Base-by-base conservation (phyloP, 2,329 filamentous ascomycete genomes). In the Cladosporium sp. region DNA sequence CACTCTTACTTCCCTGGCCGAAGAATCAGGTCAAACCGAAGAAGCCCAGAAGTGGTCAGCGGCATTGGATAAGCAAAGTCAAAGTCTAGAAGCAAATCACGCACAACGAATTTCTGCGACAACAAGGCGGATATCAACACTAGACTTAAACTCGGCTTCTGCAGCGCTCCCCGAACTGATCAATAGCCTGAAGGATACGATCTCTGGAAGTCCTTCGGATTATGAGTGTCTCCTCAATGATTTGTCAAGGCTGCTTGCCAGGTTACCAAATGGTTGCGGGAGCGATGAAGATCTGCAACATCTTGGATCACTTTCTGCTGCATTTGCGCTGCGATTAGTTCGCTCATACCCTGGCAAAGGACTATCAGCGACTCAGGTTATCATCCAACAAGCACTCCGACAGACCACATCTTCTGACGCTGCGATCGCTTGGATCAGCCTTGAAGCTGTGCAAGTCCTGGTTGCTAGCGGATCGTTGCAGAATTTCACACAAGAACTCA, bases 391-490 rank as follows among this genome's bases (percentile, higher is more conserved):
- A 21, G 72, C 71, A 2, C 30, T 76, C 1, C 47, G 66, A 14
- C 28, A 34, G 11, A 69, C 67, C 52, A 69, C 65, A 38, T 65
- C 67, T 11, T 62, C 67, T 30, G 72, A 75, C 14, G 67, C 70
- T 3, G 30, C 72, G 4, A 38, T 68, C 21, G 67, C 67, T 6
- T 77, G 74, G 74, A 64, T 74, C 47, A 81, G 90, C 7, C 80
- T 83, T 59, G 83, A 85, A 18, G 85, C 92, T n/a, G 85, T 89
- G 65, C 83, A 85, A 18, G 84, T 84, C 63, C 82, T 90, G 71
- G 81, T 91, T 5, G 83, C 86, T 30, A 83, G 86, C 47, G 87
- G 86, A 2, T 80, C 84, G 1, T 77, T 91, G 30, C 75, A 80
- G n/a, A 75, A 78, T 1, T 82, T 91, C n/a, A 83, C 84, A 0